Percentiles rank a stretch among this genome's conserved stretches.
phyloP scores from a whole-genome alignment of 345 rosid species.

The Bretschneidera sinensis region DNA sequence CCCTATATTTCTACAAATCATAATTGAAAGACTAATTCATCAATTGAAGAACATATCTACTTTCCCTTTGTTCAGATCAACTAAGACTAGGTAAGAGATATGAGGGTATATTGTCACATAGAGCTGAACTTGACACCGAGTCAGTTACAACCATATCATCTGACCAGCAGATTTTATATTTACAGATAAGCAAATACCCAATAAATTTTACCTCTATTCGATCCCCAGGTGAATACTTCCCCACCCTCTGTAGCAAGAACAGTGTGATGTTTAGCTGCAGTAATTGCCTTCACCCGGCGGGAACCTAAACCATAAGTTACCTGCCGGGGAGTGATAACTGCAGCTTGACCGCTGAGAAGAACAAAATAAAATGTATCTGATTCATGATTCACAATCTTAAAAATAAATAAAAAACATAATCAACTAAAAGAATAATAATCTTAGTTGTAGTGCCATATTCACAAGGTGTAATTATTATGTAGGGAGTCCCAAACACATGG shows the following conservation, averaged over 20 bases:
- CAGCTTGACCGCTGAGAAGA: conserved; percentile 93
- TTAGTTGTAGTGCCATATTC: background rate
- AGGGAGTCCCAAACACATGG: too few relatives aligned
- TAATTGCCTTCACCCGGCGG: conserved; percentile 83
- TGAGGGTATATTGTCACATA: background rate
- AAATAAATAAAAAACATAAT: too few relatives aligned
- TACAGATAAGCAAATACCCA: background rate
- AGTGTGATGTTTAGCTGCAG: conserved; percentile 98
- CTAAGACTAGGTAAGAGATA: background rate
- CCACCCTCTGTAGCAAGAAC: conserved; percentile 90
- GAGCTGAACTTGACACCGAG: background rate
- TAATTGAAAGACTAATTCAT: background rate
- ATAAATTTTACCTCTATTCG: conserved; percentile 73
- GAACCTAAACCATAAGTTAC: conserved; percentile 79
- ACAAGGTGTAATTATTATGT: background rate
- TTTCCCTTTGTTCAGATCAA: background rate
- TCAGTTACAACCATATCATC: background rate
- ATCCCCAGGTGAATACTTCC: conserved; percentile 95
- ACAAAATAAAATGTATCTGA: conserved; percentile 23
- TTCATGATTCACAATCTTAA: conserved; percentile 1
- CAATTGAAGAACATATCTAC: background rate
- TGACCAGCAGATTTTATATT: conserved; percentile 1
- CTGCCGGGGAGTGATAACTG: conserved; percentile 95
- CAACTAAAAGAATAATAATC: too few relatives aligned
- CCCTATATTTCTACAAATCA: background rate